phyloP scores from a whole-genome alignment of 2,329 filamentous ascomycete genomes.

The Colletotrichum cuscutae region DNA sequence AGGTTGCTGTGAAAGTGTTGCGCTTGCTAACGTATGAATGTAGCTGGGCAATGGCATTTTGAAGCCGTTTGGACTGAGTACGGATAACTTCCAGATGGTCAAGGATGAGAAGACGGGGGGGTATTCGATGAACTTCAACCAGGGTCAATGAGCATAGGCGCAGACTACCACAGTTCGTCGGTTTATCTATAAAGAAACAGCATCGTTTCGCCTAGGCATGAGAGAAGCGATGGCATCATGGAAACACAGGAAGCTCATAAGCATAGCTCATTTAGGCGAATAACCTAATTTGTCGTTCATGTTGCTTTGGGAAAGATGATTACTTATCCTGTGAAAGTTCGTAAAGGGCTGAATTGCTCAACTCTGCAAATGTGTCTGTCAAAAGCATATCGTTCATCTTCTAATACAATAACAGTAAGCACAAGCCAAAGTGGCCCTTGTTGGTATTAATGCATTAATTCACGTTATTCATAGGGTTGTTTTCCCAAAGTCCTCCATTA shows the following conservation, averaged over 20 bases:
- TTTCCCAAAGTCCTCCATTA: too few relatives aligned
- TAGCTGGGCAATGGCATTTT: constrained; percentile 89
- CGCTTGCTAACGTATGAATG: constrained; percentile 18
- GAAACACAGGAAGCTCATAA: too few relatives aligned
- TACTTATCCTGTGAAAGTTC: too few relatives aligned
- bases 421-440: background rate
- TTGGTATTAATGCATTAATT: constrained; percentile 25
- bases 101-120: constrained; percentile 91
- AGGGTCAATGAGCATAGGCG: constrained; percentile 39
- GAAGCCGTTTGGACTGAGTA: constrained; percentile 92
- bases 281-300: too few relatives aligned
- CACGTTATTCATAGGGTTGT: background rate
- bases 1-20: too few relatives aligned
- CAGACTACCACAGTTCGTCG: too few relatives aligned
- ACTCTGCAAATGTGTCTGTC: background rate
- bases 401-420: background rate
- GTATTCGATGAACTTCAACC: constrained; percentile 91
- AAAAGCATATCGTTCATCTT: background rate
- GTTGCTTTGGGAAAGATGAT: too few relatives aligned
- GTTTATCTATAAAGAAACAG: too few relatives aligned
- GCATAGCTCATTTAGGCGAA: too few relatives aligned
- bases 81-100: constrained; percentile 93
- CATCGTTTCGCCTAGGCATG: too few relatives aligned
- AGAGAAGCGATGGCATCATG: too few relatives aligned
- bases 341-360: too few relatives aligned